These are phyloP conservation scores for Vachellia pachyceras DNA, from an alignment of 306 rosid genomes.

Conservation along the genomic window DNA sequence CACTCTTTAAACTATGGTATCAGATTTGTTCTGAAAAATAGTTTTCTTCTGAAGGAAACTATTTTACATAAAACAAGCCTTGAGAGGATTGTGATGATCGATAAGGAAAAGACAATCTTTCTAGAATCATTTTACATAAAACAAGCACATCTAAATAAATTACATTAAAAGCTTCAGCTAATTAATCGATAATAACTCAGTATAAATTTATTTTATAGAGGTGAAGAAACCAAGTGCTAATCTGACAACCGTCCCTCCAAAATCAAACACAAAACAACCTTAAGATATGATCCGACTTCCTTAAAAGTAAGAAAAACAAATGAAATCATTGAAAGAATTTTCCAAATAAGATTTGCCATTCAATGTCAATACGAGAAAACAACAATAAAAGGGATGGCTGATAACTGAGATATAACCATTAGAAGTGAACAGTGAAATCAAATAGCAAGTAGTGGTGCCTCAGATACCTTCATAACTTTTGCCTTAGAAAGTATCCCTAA, in stretches of 20 bases:
- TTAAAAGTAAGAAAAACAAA: background rate
- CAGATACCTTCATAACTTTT: conserved; percentile 28
- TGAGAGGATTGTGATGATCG: background rate
- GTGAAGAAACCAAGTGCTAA: background rate
- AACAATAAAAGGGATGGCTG: background rate
- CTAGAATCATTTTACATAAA: background rate
- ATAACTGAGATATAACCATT: conserved; percentile 4
- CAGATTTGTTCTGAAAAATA: background rate
- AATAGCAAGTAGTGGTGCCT: background rate
- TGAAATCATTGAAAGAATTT: conserved; percentile 3
- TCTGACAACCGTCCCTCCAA: conserved; percentile 19
- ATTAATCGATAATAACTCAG: background rate
- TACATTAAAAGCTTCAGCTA: background rate
- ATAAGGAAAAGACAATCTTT: background rate
- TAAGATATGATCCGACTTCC: background rate
- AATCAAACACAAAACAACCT: conserved; percentile 25
- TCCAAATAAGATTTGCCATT: conserved; percentile 17
- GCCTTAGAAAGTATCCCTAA: conserved; percentile 23
- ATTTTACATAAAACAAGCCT: background rate
- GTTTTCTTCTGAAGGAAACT: background rate
- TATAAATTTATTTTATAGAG: background rate
- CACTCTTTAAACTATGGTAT: background rate
- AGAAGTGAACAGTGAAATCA: conserved; percentile 19
- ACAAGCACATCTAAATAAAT: background rate
- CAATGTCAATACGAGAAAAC: conserved; percentile 15